phyloP scores from a whole-genome alignment of 805 yeast genomes.

The Wickerhamomyces pijperi region DNA sequence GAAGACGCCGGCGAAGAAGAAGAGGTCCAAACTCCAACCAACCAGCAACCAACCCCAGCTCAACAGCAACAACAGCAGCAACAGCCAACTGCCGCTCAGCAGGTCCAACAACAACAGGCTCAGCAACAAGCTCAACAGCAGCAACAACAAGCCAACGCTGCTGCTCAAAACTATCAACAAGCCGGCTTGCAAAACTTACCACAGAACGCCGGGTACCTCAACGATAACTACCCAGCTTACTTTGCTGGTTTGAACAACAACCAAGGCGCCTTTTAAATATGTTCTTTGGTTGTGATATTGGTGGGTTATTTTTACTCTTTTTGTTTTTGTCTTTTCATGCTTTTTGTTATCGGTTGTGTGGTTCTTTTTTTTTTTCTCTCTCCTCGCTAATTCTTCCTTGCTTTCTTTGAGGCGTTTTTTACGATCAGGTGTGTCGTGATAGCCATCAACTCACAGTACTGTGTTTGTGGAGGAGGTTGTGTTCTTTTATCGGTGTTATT shows the following conservation, averaged over 20 bases:
- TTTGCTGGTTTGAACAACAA: conserved; percentile 47
- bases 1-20: conserved; percentile 48
- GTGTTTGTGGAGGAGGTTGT: no score
- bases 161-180: conserved; percentile 28
- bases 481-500: no score
- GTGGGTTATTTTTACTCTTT: no score
- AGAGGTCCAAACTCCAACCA: conserved; percentile 26
- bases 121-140: conserved; percentile 13
- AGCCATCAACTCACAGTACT: no score
- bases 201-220: conserved; percentile 33
- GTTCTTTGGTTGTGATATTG: no score
- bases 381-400: no score
- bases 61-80: conserved; percentile 21
- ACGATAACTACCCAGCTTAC: conserved; percentile 50
- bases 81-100: conserved; percentile 10
- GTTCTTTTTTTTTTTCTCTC: no score
- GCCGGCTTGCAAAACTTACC: conserved; percentile 27
- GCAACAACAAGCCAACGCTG: conserved; percentile 16
- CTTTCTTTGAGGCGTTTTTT: no score
- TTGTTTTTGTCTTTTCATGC: no score
- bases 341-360: no score
- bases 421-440: no score
- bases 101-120: conserved; percentile 4
- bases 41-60: conserved; percentile 17
- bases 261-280: conserved; percentile 27